Evolutionary conservation across 495 filamentous ascomycete species (phyloP).

Genomic region (Aspergillus ostianus): DNA sequence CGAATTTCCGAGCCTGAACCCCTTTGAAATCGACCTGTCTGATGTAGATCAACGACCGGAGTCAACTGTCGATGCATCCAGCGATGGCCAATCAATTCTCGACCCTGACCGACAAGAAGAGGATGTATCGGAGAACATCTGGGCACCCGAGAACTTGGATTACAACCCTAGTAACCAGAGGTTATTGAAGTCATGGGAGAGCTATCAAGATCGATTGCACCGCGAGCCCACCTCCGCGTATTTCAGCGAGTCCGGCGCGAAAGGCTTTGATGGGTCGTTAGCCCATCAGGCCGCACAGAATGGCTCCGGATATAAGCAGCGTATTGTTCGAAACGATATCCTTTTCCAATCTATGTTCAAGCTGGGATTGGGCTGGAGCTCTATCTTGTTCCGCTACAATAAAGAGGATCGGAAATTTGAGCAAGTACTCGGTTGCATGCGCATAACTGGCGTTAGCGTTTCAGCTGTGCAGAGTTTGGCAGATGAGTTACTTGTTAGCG

Average conservation of each 20-base stretch:
- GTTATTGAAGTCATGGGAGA: conserved; percentile 71
- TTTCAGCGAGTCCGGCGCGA: conserved; percentile 73
- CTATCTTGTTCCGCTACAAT: conserved; percentile 73
- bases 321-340: conserved; percentile 37
- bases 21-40: conserved; percentile 27
- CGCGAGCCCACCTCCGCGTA: conserved; percentile 56
- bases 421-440: conserved; percentile 51
- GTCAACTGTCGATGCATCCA: conserved; percentile 31
- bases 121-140: conserved; percentile 49
- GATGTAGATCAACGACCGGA: conserved; percentile 16
- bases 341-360: conserved; percentile 64
- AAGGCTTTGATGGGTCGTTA: conserved; percentile 69
- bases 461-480: conserved; percentile 56
- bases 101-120: conserved; percentile 14
- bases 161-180: conserved; percentile 17
- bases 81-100: conserved; percentile 25
- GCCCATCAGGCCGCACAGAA: conserved; percentile 23
- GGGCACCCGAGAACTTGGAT: conserved; percentile 40
- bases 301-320: conserved; percentile 12
- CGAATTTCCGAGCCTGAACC: conserved; percentile 33
- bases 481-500: conserved; percentile 61
- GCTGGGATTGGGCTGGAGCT: conserved; percentile 78
- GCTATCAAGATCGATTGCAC: conserved; percentile 48
- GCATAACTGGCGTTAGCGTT: conserved; percentile 68
- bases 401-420: conserved; percentile 54